Evolutionary conservation across 345 rosid genomes (phyloP).

Genomic region (Aethionema arabicum): DNA sequence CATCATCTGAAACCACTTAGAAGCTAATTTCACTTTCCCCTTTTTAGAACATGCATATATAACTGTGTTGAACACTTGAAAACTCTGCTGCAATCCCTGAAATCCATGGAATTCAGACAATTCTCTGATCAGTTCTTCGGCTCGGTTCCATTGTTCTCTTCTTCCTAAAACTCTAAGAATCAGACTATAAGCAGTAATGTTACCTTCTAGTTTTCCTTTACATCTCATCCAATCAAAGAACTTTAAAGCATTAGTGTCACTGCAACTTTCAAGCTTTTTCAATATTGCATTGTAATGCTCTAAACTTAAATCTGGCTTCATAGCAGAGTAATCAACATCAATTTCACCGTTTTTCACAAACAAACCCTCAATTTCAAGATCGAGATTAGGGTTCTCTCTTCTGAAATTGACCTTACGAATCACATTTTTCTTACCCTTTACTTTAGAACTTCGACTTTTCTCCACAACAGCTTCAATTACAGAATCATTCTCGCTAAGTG

Average conservation of each 20-base stretch:
- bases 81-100: slow-evolving; percentile 45
- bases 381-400: slow-evolving; percentile 30
- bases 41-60: slow-evolving; percentile 61
- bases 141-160: slow-evolving; percentile 75
- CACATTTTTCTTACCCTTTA: slow-evolving; percentile 33
- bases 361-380: slow-evolving; percentile 36
- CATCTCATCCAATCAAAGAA: slow-evolving; percentile 86
- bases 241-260: slow-evolving; percentile 51
- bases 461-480: slow-evolving; percentile 24
- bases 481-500: slow-evolving; percentile 23
- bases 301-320: slow-evolving; percentile 48
- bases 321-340: slow-evolving; percentile 55
- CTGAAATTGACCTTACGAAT: slow-evolving; percentile 36
- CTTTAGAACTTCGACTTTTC: slow-evolving; percentile 32
- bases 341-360: slow-evolving; percentile 43
- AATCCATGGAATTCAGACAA: slow-evolving; percentile 34
- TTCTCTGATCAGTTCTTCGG: slow-evolving; percentile 53
- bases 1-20: slow-evolving; percentile 82
- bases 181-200: slow-evolving; percentile 61
- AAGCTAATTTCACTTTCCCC: slow-evolving; percentile 50
- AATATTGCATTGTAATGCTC: slow-evolving; percentile 59
- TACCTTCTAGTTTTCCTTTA: slow-evolving; percentile 58
- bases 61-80: slow-evolving; percentile 69
- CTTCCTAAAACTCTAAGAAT: slow-evolving; percentile 72
- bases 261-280: slow-evolving; percentile 64